Evolutionary conservation across 2,329 filamentous ascomycete genomes (phyloP).

Genomic region (Monilinia fructicola): DNA sequence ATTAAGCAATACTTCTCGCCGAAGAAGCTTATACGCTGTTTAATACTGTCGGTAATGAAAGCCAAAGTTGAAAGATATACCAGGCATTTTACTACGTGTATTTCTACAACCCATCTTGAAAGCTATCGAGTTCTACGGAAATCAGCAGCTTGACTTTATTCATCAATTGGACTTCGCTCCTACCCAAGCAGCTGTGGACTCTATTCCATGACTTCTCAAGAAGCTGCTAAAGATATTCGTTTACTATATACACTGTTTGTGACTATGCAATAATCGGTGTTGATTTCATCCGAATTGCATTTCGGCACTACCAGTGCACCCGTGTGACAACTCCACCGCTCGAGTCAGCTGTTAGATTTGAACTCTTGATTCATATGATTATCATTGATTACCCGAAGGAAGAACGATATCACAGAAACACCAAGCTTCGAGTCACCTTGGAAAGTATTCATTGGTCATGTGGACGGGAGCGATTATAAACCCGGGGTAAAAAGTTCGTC

Average conservation of each 20-base stretch:
- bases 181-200: not conserved
- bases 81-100: not conserved
- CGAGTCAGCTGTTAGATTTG: constrained; percentile 3
- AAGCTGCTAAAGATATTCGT: not conserved
- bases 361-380: constrained; percentile 8
- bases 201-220: not conserved
- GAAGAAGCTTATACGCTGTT: not conserved
- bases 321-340: constrained; percentile 13
- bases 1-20: not conserved
- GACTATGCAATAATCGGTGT: constrained; percentile 5
- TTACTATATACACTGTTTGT: not conserved
- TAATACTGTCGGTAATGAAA: not conserved
- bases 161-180: not conserved
- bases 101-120: not conserved
- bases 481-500: not conserved
- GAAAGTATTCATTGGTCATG: not conserved
- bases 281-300: constrained; percentile 4
- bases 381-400: constrained; percentile 1
- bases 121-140: not conserved
- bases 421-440: not conserved
- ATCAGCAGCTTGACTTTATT: not conserved
- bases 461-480: not conserved
- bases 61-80: not conserved
- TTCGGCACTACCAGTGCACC: not conserved
- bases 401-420: not conserved